These are phyloP conservation scores for Pythium chondricola DNA, from an alignment of 352 stramenopile genomes.

Conservation along the genomic window DNA sequence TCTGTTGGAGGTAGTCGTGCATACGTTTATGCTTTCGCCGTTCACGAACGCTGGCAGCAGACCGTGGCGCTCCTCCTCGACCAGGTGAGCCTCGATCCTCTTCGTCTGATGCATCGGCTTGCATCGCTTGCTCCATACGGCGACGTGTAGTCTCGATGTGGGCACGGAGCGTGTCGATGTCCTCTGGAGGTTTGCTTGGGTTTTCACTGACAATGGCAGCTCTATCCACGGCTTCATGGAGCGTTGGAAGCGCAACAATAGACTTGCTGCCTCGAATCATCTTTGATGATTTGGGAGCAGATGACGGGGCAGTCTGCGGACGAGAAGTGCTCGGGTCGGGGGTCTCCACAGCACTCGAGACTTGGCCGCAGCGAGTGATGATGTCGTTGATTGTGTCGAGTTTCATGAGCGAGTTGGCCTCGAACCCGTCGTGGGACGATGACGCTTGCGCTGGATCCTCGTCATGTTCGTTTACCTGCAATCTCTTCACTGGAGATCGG, in stretches of 20 bases:
- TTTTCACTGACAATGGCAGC: not conserved
- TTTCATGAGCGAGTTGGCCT: conserved; percentile 26
- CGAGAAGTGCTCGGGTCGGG: not conserved
- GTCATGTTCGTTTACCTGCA: not conserved
- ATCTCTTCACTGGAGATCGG: not conserved
- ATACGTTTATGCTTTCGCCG: conserved; percentile 57
- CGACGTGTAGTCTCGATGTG: conserved; percentile 42
- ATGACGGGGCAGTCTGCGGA: too few relatives aligned
- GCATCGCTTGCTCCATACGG: conserved; percentile 43
- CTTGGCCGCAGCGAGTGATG: conserved; percentile 15
- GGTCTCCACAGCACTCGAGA: not conserved
- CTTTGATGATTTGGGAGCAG: too few relatives aligned
- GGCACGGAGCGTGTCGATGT: conserved; percentile 15
- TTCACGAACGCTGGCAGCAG: conserved; percentile 25
- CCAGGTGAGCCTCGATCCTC: too few relatives aligned
- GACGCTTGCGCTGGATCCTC: not conserved
- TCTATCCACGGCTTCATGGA: conserved; percentile 6
- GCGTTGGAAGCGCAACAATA: conserved; percentile 2
- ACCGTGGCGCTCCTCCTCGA: conserved; percentile 27
- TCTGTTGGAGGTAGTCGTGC: conserved; percentile 69
- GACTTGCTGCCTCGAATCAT: not conserved
- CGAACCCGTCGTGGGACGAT: not conserved
- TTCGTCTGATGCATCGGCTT: conserved; percentile 28
- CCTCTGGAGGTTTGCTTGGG: not conserved
- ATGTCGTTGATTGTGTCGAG: conserved; percentile 62